phyloP scores from a whole-genome alignment of 2,329 filamentous ascomycete species.

The Emergomyces pasteurianus region DNA sequence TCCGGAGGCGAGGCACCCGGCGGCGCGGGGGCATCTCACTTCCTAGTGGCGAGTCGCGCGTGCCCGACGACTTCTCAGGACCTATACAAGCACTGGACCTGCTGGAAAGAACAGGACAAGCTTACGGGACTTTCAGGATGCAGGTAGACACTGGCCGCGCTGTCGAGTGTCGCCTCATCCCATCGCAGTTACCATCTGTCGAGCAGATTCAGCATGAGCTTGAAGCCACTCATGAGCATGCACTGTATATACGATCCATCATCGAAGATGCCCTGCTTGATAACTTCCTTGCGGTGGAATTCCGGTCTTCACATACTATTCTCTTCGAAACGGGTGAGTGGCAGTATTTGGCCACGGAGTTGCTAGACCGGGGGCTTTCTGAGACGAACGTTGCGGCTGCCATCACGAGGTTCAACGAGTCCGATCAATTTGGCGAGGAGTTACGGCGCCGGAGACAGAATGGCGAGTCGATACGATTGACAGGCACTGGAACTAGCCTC shows the following conservation, averaged over 20 bases:
- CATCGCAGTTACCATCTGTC: constrained; percentile 29
- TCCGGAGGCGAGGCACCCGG: constrained; percentile 20
- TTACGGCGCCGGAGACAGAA: constrained; percentile 28
- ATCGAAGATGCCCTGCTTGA: constrained; percentile 35
- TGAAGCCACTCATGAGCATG: constrained; percentile 26
- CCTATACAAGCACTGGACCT: constrained; percentile 30
- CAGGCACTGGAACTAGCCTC: constrained; percentile 8
- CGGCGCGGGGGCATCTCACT: constrained; percentile 9
- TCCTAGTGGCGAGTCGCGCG: constrained; percentile 7
- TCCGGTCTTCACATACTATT: constrained; percentile 25
- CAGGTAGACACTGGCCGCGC: constrained; percentile 30
- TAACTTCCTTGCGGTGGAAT: constrained; percentile 31
- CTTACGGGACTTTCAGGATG: constrained; percentile 33
- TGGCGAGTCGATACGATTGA: constrained; percentile 27
- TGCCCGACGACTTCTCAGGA: constrained; percentile 6
- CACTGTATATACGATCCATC: constrained; percentile 31
- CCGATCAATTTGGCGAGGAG: constrained; percentile 28
- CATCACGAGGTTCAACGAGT: constrained; percentile 26
- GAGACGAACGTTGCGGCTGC: constrained; percentile 26
- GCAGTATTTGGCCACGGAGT: constrained; percentile 26
- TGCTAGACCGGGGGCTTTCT: constrained; percentile 27
- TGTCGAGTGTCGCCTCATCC: constrained; percentile 31
- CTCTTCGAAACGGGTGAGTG: constrained; percentile 23
- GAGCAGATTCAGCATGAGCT: constrained; percentile 33
- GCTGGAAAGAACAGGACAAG: constrained; percentile 28